Conservation (phyloP, 2,329 filamentous ascomycete species). For the Trichoderma sp. region DNA sequence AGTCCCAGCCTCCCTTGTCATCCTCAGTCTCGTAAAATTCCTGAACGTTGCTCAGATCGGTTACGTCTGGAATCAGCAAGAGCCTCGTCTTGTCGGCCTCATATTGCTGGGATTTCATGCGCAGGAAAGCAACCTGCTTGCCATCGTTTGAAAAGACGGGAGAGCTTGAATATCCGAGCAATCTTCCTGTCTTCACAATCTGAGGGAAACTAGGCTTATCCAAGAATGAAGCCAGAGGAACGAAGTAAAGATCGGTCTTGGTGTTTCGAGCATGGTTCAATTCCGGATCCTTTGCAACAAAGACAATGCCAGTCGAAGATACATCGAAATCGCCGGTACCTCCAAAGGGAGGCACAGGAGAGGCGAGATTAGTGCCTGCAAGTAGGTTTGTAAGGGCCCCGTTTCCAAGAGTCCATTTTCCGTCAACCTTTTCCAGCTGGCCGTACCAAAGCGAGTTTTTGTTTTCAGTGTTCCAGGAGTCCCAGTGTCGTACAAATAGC, state of each 20-base stretch:
- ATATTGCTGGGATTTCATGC: conserved; percentile 74
- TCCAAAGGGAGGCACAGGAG: conserved; percentile 74
- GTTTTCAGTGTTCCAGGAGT: conserved; percentile 67
- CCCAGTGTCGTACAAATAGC: conserved; percentile 81
- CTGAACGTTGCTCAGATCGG: conserved; percentile 54
- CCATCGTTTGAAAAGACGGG: conserved; percentile 76
- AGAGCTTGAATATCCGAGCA: conserved; percentile 61
- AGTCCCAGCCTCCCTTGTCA: conserved; percentile 61
- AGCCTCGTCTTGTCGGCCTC: conserved; percentile 71
- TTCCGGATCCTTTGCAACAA: conserved; percentile 71
- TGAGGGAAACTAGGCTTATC: conserved; percentile 51
- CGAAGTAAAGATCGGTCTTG: conserved; percentile 76
- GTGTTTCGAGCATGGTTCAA: conserved; percentile 72
- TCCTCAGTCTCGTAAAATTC: conserved; percentile 62
- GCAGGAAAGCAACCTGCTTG: conserved; percentile 68
- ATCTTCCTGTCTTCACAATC: conserved; percentile 51
- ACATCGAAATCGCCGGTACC: conserved; percentile 79
- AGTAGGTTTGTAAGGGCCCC: conserved; percentile 61
- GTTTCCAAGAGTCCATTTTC: conserved; percentile 41
- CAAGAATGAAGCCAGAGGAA: conserved; percentile 60
- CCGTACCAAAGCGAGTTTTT: conserved; percentile 73
- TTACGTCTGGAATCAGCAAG: conserved; percentile 61
- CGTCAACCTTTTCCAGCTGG: conserved; percentile 48
- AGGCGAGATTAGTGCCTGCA: conserved; percentile 56
- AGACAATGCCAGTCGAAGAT: conserved; percentile 61